Percentiles rank a stretch among this genome's conserved stretches.
phyloP scores from a whole-genome alignment of 2,329 filamentous ascomycete species.

The Fusarium caatingaense region DNA sequence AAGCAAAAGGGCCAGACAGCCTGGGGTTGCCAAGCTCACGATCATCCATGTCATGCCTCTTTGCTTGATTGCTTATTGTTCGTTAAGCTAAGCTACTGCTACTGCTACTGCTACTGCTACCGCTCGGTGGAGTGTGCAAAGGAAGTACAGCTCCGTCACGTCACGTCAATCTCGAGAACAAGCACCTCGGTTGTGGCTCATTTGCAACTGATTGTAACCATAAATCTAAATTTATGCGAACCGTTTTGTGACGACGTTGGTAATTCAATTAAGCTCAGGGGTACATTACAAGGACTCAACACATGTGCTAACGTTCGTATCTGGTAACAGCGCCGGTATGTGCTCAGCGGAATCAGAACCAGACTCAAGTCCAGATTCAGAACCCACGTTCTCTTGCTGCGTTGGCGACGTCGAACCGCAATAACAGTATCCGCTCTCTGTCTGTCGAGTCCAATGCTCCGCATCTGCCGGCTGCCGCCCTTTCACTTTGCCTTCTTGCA shows the following conservation, averaged over 20 bases:
- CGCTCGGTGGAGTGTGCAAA: constrained; percentile 10
- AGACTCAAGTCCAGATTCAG: neutral
- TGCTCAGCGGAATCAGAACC: neutral
- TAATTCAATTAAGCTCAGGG: constrained; percentile 34
- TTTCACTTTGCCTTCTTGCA: constrained; percentile 22
- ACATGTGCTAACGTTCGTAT: constrained; percentile 20
- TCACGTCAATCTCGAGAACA: constrained; percentile 23
- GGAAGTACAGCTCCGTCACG: constrained; percentile 2
- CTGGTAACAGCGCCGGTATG: constrained; percentile 33
- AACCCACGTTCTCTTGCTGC: constrained; percentile 9
- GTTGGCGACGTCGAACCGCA: constrained; percentile 29
- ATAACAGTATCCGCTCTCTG: constrained; percentile 10
- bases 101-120: neutral
- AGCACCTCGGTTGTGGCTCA: constrained; percentile 21
- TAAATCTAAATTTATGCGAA: constrained; percentile 26
- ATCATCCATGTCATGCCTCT: constrained; percentile 24
- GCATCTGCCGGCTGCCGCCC: constrained; percentile 25
- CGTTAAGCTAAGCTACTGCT: constrained; percentile 5
- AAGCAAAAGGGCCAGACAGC: constrained; percentile 38
- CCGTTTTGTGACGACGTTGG: constrained; percentile 23
- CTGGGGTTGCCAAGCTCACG: constrained; percentile 35
- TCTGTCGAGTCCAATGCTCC: constrained; percentile 10
- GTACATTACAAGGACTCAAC: constrained; percentile 9
- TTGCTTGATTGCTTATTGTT: constrained; percentile 5
- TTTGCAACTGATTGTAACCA: constrained; percentile 27